phyloP scores from a whole-genome alignment of 345 rosid genomes.

The Acer campestre region DNA sequence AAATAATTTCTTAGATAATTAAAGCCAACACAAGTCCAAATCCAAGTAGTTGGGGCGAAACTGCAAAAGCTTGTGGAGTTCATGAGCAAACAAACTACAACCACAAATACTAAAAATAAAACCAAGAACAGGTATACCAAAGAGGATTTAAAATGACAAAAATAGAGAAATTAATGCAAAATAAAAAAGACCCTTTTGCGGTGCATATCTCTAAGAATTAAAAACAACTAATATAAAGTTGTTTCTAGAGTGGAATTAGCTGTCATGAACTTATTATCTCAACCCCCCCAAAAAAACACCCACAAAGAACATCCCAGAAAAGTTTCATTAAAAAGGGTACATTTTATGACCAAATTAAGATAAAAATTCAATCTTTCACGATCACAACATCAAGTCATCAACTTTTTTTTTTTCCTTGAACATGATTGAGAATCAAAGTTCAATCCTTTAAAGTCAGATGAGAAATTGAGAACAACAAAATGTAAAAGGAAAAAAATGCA shows the following conservation, averaged over 20 bases:
- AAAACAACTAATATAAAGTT: not conserved
- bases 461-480: not conserved
- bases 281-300: too few species aligned
- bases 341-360: not conserved
- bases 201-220: too few species aligned
- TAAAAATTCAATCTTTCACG: not conserved
- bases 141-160: too few species aligned
- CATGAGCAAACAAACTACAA: constrained; percentile 34
- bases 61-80: constrained; percentile 1
- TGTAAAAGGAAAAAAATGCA: not conserved
- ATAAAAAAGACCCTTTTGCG: not conserved
- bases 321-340: not conserved
- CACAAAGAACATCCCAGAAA: not conserved
- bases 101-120: constrained; percentile 14
- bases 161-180: not conserved
- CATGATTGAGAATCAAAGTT: not conserved
- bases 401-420: too few species aligned
- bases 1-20: not conserved
- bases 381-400: constrained; percentile 2
- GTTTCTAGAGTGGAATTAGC: not conserved
- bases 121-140: constrained; percentile 18
- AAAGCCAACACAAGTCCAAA: constrained; percentile 17
- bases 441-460: not conserved
- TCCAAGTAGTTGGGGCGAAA: constrained; percentile 24
- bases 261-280: not conserved